These are phyloP conservation scores for Onygenales sp. DNA, from an alignment of 2,329 filamentous ascomycete genomes.

Conservation along the genomic window DNA sequence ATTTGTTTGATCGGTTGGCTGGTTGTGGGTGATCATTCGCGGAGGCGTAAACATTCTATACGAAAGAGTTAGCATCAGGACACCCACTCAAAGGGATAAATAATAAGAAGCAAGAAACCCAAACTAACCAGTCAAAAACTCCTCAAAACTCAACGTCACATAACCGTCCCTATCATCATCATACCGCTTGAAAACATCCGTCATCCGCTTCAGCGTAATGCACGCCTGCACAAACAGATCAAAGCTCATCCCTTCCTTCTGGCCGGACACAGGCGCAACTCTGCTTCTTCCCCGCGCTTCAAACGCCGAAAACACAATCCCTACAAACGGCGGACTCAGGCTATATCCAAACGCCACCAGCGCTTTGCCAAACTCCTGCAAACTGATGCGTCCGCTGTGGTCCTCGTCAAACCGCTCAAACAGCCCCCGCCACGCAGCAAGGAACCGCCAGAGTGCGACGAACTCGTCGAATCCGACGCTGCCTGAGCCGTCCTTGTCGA, in stretches of 20 bases:
- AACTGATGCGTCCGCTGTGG: slow-evolving; percentile 73
- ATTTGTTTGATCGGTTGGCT: neutral
- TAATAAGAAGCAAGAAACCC: neutral
- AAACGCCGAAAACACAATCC: slow-evolving; percentile 78
- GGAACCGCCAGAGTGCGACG: slow-evolving; percentile 90
- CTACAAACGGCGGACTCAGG: slow-evolving; percentile 72
- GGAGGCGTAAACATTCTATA: slow-evolving; percentile 6
- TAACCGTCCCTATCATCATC: slow-evolving; percentile 95
- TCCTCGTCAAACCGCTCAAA: slow-evolving; percentile 95
- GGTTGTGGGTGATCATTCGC: slow-evolving; percentile 1
- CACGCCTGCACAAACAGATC: slow-evolving; percentile 97
- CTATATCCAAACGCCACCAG: slow-evolving; percentile 90
- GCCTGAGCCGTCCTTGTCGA: slow-evolving; percentile 81
- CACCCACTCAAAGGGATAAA: neutral
- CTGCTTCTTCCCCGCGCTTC: slow-evolving; percentile 48
- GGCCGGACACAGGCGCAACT: slow-evolving; percentile 22
- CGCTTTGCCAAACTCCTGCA: slow-evolving; percentile 80
- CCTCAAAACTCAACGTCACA: slow-evolving; percentile 73
- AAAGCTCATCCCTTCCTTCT: slow-evolving; percentile 69
- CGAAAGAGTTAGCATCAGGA: neutral
- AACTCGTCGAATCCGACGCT: slow-evolving; percentile 94
- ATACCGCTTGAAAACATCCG: slow-evolving; percentile 98
- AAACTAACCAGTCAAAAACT: slow-evolving; percentile 57
- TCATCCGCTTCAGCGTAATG: slow-evolving; percentile 96
- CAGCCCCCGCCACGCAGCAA: slow-evolving; percentile 84